These are phyloP conservation scores for Zygosaccharomyces siamensis DNA, from an alignment of 805 yeast genomes.

Conservation along the genomic window DNA sequence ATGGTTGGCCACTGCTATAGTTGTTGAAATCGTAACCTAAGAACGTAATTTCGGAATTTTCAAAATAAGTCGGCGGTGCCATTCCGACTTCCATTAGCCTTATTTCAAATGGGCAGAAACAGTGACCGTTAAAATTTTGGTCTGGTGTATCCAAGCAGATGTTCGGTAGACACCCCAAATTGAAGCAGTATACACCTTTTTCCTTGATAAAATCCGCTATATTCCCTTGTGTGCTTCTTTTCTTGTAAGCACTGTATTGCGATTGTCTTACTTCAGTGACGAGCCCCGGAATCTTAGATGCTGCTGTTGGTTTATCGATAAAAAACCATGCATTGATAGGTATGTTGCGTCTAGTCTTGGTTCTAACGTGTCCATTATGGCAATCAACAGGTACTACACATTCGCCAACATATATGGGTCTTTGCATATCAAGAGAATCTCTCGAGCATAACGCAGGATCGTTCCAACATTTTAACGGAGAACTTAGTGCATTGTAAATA, in stretches of 20 bases:
- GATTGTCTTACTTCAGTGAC: conserved; percentile 17
- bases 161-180: conserved; percentile 17
- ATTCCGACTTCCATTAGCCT: conserved; percentile 12
- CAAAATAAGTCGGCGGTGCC: conserved; percentile 29
- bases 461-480: conserved; percentile 13
- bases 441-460: conserved; percentile 1
- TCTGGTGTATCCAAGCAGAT: background rate
- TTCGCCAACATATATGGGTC: conserved; percentile 11
- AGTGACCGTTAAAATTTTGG: conserved; percentile 8
- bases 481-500: conserved; percentile 15
- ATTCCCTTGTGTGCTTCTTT: conserved; percentile 13
- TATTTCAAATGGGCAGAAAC: conserved; percentile 24
- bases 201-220: conserved; percentile 21
- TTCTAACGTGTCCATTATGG: background rate
- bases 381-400: conserved; percentile 8
- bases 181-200: conserved; percentile 22
- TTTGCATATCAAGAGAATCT: conserved; percentile 11
- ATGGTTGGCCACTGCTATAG: conserved; percentile 12
- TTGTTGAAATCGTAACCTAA: conserved; percentile 22
- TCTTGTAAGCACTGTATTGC: conserved; percentile 11
- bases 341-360: conserved; percentile 1
- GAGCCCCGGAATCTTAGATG: conserved; percentile 12
- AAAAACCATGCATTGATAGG: conserved; percentile 23
- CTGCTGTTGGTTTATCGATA: conserved; percentile 14
- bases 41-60: conserved; percentile 24